Evolutionary conservation across 1,284 basidiomycete genomes (phyloP).

Genomic region (Moniliophthora roreri): DNA sequence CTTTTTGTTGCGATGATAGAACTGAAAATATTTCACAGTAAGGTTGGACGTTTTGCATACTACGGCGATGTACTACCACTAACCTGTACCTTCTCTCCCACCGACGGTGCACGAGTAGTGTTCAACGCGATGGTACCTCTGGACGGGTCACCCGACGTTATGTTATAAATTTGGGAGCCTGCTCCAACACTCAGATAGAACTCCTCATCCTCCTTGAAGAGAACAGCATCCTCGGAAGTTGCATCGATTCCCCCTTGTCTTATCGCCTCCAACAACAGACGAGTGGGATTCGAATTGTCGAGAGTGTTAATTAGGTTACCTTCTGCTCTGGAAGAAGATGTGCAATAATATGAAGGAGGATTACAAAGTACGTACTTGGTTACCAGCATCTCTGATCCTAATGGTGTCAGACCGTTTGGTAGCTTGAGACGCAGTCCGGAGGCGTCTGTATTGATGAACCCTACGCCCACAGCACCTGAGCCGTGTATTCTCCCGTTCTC

Average conservation of each 20-base stretch:
- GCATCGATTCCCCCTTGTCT: constrained; percentile 34
- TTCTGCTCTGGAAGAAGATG: constrained; percentile 51
- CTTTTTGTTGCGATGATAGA: too few relatives aligned
- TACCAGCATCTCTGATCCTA: constrained; percentile 56
- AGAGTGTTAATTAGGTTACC: constrained; percentile 78
- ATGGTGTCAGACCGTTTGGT: constrained; percentile 43
- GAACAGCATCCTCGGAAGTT: constrained; percentile 16
- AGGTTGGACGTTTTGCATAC: too few relatives aligned
- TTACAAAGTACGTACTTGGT: constrained; percentile 44
- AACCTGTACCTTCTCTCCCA: constrained; percentile 65
- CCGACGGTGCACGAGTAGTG: constrained; percentile 50
- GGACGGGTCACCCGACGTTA: constrained; percentile 79
- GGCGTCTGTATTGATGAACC: constrained; percentile 38
- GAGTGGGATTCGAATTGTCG: constrained; percentile 67
- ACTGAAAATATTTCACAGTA: too few relatives aligned
- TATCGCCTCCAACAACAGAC: constrained; percentile 65
- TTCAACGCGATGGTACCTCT: constrained; percentile 76
- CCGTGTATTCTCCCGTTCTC: constrained; percentile 56
- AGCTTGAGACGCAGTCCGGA: constrained; percentile 40
- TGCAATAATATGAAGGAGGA: constrained; percentile 1
- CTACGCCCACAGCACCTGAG: constrained; percentile 76
- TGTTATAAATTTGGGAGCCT: constrained; percentile 44
- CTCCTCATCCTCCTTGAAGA: constrained; percentile 65
- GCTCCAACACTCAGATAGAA: constrained; percentile 61
- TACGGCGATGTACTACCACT: background rate